Evolutionary conservation across 176 grass and related monocot genomes (phyloP), one percentile per base, ranked within the genome.

Genomic region (Oryza punctata): DNA sequence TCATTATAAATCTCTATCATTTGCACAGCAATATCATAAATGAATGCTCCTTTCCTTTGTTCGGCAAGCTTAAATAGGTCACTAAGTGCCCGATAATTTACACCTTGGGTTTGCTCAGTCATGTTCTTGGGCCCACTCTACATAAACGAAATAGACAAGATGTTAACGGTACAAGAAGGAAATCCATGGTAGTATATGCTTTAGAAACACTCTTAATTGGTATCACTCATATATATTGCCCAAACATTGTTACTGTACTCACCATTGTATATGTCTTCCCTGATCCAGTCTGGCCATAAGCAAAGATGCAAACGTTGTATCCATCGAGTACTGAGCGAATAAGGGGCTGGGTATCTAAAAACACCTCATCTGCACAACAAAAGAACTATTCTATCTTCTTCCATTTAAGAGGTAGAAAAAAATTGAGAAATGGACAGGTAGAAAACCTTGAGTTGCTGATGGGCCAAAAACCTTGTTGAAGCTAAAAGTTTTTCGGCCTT

Each of bases 221-320:
- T 79, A 14, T 25, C 27, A 50, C 43, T 78, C 59, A 85, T 10
- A 59, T 44, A 43, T 19, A 29, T 64, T 87, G 21, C 19, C 67
- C 1, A 81, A 88, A 52, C 41, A 24, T 73, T 44, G 67, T 66
- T 25, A 85, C 44, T 69, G 59, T 59, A 27, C 81, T 81, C 70
- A 99, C 96, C 96, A 99, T 99, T 80, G 96, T 99, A 77, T 90
- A 99, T 84, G 96, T 99, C 81, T 99, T 99, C 78, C 96, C 96
- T 81, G 96, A 99, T 69, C 96, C 96, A 7, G 96, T 99, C 90
- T 99, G 96, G 57, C 96, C 96, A 83, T 99, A 99, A 72, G 96
- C 96, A 76, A 99, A 99, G 89, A 99, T 99, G 70, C 96, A 99
- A 69, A 99, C 96, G 81, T 99, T 99, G 81, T 96, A 99, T 64